Evolutionary conservation across 2,329 filamentous ascomycete genomes (phyloP).

Genomic region (Cryphonectria carpinicola): DNA sequence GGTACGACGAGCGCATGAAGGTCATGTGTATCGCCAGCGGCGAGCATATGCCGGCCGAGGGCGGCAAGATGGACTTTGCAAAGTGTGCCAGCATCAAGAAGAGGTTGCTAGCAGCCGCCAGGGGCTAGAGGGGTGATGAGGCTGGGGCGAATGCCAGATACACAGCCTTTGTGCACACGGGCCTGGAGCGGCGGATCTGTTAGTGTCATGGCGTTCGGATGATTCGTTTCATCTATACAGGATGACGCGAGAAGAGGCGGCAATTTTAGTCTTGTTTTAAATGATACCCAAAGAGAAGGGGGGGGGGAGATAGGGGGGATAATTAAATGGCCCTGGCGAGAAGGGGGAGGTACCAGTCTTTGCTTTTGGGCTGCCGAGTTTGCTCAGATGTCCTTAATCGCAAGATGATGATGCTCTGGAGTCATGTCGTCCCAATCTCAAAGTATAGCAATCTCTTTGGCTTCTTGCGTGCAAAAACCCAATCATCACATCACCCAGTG

Average conservation of each 20-base stretch:
- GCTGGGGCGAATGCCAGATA: neutral
- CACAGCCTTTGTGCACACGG: neutral
- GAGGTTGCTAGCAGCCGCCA: slow-evolving; percentile 40
- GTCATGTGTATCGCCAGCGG: slow-evolving; percentile 93
- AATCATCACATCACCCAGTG: too few species aligned
- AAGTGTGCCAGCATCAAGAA: slow-evolving; percentile 50
- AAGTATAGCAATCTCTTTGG: too few species aligned
- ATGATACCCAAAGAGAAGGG: neutral
- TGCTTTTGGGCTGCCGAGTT: too few species aligned
- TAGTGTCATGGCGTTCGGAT: neutral
- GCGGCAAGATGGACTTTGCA: slow-evolving; percentile 54
- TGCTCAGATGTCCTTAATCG: neutral
- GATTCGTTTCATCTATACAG: neutral
- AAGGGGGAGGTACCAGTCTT: neutral
- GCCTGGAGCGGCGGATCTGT: neutral
- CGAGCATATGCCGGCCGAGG: slow-evolving; percentile 67
- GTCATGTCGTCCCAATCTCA: neutral
- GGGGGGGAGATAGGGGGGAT: neutral
- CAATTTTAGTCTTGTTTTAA: neutral
- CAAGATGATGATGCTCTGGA: neutral
- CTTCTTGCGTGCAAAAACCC: too few species aligned
- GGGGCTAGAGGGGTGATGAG: slow-evolving; percentile 20
- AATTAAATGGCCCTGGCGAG: neutral
- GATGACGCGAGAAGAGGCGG: neutral
- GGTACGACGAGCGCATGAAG: slow-evolving; percentile 89